Evolutionary conservation across 2,329 filamentous ascomycete species (phyloP).

Genomic region (Colletotrichum truncatum): DNA sequence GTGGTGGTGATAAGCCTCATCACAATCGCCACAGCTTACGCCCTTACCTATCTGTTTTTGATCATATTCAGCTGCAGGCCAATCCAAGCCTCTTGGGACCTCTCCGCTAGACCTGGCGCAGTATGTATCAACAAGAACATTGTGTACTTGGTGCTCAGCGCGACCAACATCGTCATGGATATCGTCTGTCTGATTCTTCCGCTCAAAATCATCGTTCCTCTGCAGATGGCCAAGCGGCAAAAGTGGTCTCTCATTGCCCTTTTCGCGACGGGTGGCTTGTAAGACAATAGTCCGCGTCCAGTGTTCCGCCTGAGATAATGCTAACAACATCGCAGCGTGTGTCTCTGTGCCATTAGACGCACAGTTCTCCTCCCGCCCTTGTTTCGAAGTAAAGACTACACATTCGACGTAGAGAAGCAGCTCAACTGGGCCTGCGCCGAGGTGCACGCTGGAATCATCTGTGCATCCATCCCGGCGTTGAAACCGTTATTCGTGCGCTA

Average conservation of each 20-base stretch:
- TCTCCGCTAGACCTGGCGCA: not conserved
- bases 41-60: conserved; percentile 33
- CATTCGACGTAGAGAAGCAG: conserved; percentile 37
- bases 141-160: conserved; percentile 18
- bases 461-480: conserved; percentile 29
- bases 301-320: not conserved
- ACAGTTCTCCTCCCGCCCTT: conserved; percentile 38
- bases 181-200: conserved; percentile 24
- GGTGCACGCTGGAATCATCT: conserved; percentile 30
- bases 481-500: conserved; percentile 34
- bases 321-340: conserved; percentile 35
- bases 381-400: conserved; percentile 36
- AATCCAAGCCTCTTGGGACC: conserved; percentile 19
- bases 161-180: conserved; percentile 28
- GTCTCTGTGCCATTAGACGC: conserved; percentile 40
- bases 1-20: conserved; percentile 40
- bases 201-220: conserved; percentile 23
- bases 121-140: conserved; percentile 19
- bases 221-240: conserved; percentile 24
- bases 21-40: conserved; percentile 39
- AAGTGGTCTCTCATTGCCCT: conserved; percentile 23
- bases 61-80: conserved; percentile 33
- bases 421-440: conserved; percentile 40
- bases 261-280: conserved; percentile 27
- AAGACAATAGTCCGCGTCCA: not conserved